Base-by-base conservation (phyloP, 2,329 filamentous ascomycete species). In the Corinectria fuckeliana region DNA sequence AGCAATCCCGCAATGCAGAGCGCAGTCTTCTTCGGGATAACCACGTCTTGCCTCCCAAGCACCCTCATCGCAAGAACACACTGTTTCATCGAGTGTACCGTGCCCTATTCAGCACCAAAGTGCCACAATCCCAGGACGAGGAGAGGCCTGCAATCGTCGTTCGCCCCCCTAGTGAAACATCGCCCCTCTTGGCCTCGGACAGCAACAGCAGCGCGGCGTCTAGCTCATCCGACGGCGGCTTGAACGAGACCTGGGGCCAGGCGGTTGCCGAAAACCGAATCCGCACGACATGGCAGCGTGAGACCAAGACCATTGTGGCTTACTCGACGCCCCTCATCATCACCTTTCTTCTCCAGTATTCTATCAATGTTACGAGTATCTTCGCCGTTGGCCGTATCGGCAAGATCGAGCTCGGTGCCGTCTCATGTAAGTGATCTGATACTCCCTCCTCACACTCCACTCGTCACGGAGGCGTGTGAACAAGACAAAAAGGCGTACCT, bases 251-350 rank as follows among this genome's bases (percentile, higher is more conserved):
- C 71, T 96, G 92, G 92, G 89, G 94, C 62, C 90, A 93, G 62
- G 94, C 93, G 0, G 91, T 97, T 10, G 84, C 87, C 1, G 85
- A 90, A 0, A 92, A 93, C 10, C 85, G 88, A 71, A 93, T 98
- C 65, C 88, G 89, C 52, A 97, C 93, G 4, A 96, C 92, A 5
- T 98, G 93, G 93, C 89, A 91, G 75, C 87, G 93, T 62, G 94
- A 98, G 80, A 83, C 90, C 39, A 93, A 93, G 78, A 93, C 93
- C 1, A 83, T 98, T 38, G 79, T 84, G 26, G 82, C 84, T 62
- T 93, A 93, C 72, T 89, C 90, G 2, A 80, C 82, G 26, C 91
- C 91, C 1, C 78, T 94, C 50, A 85, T 92, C 41, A 60, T 70
- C 41, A 93, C 91, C 0, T 94, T 93, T 69, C 64, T 93, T 50